These are phyloP conservation scores for Truncatella angustata DNA, from an alignment of 2,329 filamentous ascomycete species.

Conservation along the genomic window DNA sequence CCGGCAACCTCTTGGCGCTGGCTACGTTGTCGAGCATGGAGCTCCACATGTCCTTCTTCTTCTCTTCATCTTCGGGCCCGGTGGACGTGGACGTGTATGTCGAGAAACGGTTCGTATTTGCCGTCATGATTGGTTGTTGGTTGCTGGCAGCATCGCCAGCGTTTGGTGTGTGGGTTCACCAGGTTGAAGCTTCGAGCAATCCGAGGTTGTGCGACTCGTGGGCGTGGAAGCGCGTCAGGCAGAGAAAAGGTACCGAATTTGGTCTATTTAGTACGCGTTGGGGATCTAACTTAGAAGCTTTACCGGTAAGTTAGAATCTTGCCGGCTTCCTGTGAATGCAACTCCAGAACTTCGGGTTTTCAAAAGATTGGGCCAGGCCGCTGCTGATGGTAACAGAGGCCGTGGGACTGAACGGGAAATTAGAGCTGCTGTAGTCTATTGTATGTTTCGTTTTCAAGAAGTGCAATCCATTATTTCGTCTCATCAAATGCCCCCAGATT, in stretches of 20 bases:
- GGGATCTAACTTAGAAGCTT: no score
- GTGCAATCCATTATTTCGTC: no score
- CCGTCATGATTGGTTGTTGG: conserved; percentile 40
- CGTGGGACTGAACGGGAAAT: no score
- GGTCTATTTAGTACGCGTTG: no score
- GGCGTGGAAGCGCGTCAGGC: conserved; percentile 1
- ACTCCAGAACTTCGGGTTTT: no score
- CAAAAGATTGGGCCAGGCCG: no score
- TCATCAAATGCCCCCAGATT: no score
- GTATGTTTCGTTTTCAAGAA: no score
- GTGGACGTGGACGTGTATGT: conserved; percentile 56
- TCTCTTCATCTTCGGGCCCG: conserved; percentile 53
- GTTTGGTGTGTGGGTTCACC: not conserved
- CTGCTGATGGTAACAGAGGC: no score
- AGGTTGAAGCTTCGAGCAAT: not conserved
- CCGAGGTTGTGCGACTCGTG: not conserved
- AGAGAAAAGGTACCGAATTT: not conserved
- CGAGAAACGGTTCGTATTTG: conserved; percentile 54
- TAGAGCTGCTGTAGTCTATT: no score
- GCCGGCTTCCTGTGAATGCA: no score
- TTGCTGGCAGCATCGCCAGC: conserved; percentile 6
- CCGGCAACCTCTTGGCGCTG: conserved; percentile 83
- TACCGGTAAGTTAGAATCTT: no score
- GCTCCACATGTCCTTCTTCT: conserved; percentile 90
- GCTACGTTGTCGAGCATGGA: conserved; percentile 89